Base-by-base conservation (phyloP, 2,329 filamentous ascomycete genomes). In the Microdochium bolleyi region DNA sequence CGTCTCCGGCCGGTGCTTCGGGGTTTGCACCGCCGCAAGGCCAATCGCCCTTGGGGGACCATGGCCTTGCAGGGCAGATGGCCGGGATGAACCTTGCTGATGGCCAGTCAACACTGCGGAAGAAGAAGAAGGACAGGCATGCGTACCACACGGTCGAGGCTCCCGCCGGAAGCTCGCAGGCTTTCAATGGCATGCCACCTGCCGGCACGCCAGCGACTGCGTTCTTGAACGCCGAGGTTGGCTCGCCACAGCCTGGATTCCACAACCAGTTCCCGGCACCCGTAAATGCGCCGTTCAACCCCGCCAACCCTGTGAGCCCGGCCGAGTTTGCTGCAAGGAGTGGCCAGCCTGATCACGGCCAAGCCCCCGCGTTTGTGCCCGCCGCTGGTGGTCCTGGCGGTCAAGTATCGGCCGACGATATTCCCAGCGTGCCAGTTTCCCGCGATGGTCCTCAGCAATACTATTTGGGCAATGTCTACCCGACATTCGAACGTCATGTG, bases 41-140 rank as follows among this genome's bases (percentile, higher is more conserved):
- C n/a, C 58, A 59, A 41, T 61, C 58, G 41, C 63, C 67, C 61
- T 22, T 46, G 41, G 41, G 41, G 22, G 41, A 46, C 41, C 5
- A 24, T 7, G 19, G 41, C 16, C 67, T 90, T 55, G 78, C 84
- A 49, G 79, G 83, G 52, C 90, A 95, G 69, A 87, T 95, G 85
- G 85, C 85, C 44, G 84, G 83, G 55, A 82, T 95, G 79, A 84
- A 78, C 41, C 73, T 95, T 59, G 83, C 78, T 32, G 74, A 78
- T 44, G 70, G 76, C 48, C 73, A 75, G 34, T 67, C 80, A 49
- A 73, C 74, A 2, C 71, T 71, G 53, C 78, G 83, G 67, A 87
- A 77, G 69, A 89, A 92, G 78, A 97, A 96, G 83, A 96, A 96
- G 79, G 88, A 96, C 67, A 83, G 90, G 55, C 92, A 97, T 71